These are phyloP conservation scores for Ogataea kodamae DNA, from an alignment of 805 yeast genomes.

Conservation along the genomic window DNA sequence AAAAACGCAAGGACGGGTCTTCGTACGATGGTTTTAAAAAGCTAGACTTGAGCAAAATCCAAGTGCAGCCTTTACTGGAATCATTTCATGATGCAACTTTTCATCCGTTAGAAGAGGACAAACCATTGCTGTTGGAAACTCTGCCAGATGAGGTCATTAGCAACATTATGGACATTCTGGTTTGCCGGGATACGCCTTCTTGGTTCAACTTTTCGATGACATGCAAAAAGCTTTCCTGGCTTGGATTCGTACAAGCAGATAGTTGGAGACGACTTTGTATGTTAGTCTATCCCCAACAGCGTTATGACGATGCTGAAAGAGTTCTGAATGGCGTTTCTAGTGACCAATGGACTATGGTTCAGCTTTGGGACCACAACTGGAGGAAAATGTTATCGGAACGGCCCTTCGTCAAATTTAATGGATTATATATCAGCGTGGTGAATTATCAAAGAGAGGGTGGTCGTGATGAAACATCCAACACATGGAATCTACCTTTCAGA, in stretches of 20 bases:
- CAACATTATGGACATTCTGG: constrained; percentile 45
- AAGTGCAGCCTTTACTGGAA: constrained; percentile 39
- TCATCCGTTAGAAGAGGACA: constrained; percentile 27
- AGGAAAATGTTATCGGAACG: constrained; percentile 54
- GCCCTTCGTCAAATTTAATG: constrained; percentile 77
- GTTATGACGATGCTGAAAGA: constrained; percentile 44
- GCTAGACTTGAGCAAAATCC: constrained; percentile 39
- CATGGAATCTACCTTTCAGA: constrained; percentile 73
- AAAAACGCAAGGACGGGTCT: constrained; percentile 18
- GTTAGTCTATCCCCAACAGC: constrained; percentile 51
- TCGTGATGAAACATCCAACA: constrained; percentile 56
- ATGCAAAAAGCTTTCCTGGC: constrained; percentile 52
- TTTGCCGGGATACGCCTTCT: constrained; percentile 50
- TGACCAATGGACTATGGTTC: constrained; percentile 36
- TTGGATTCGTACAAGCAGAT: constrained; percentile 51
- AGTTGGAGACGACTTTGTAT: constrained; percentile 51
- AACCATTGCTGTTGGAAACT: constrained; percentile 41
- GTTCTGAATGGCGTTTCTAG: constrained; percentile 35
- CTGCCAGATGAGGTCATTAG: constrained; percentile 60
- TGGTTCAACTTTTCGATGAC: constrained; percentile 62
- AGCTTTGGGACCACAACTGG: constrained; percentile 43
- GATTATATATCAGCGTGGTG: constrained; percentile 81
- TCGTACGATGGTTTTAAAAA: constrained; percentile 16
- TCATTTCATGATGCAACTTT: constrained; percentile 34
- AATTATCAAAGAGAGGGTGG: constrained; percentile 85